phyloP scores from a whole-genome alignment of 192 early-diverging fungal species.

The Piromyces finnis region DNA sequence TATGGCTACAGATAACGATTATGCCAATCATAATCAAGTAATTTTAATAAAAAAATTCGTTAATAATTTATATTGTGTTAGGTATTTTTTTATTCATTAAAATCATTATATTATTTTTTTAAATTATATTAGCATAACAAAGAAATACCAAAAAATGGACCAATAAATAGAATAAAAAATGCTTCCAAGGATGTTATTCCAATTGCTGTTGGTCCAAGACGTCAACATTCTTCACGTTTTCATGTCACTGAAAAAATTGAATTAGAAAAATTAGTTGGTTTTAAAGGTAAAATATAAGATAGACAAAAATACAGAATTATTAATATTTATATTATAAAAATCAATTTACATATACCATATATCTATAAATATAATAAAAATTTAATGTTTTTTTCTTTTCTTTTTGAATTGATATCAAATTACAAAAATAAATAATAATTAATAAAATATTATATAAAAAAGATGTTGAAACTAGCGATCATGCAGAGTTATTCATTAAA shows the following conservation, averaged over 20 bases:
- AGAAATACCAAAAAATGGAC: conserved; percentile 28
- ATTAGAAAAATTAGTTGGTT: conserved; percentile 49
- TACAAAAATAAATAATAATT: no score
- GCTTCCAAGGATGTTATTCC: conserved; percentile 46
- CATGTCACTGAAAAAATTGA: conserved; percentile 65
- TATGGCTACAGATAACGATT: background rate
- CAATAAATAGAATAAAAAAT: conserved; percentile 27
- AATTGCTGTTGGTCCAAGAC: conserved; percentile 56
- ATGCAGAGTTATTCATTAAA: conserved; percentile 72
- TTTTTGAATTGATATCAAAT: no score
- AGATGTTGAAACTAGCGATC: conserved; percentile 65
- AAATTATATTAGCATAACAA: background rate
- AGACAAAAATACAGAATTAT: no score
- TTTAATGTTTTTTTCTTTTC: no score
- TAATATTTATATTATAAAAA: no score
- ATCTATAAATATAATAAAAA: no score
- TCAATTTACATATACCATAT: no score
- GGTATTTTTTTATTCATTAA: no score
- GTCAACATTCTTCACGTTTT: conserved; percentile 74
- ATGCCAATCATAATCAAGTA: background rate
- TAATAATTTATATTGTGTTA: no score
- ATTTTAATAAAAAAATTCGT: no score
- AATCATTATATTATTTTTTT: no score
- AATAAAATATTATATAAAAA: no score
- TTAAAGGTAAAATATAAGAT: conserved; percentile 37